Evolutionary conservation across 108 stramenopile genomes (phyloP), one percentile per base, ranked within the genome.

Genomic region (Stephanodiscus minutulus): DNA sequence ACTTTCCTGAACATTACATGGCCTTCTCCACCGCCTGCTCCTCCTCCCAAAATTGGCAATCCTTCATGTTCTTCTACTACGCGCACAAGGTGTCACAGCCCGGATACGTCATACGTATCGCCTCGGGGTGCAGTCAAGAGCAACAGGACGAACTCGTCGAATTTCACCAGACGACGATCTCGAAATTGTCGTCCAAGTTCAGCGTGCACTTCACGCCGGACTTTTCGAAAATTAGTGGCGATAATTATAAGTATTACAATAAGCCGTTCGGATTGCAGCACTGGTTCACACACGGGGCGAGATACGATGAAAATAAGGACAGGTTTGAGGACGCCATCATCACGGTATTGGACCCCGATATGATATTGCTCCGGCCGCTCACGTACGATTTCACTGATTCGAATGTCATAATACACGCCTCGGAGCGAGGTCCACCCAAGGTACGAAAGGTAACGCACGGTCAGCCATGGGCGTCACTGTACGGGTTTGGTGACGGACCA

Each of bases 1-100:
- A 15, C 15, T 73, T 74, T 61, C 78, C 71, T 12, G 65, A 37
- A 22, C 78, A 79, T 61, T 79, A 79, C 81, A 70, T 66, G 46
- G 68, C 66, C 36, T 97, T 97, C 76, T 88, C 88, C 17, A 95
- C 93, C 7, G 91, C 86, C 36, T 98, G 97, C 79, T 91, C 88
- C 18, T 70, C 67, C 27, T 96, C 85, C 66, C 96, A 98, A 77
- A 87, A 92, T 68, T 98, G 97, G 97, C 96, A 98, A 75, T 85
- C 94, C 0, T 91, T 93, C 54, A 67, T 91, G 28, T 79, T 98
- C 27, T 98, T 96, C 68, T 94, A 86, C 77, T 88, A 82, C 35
- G 86, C 91, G 9, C 6, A 77, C 35, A 74, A 76, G 48, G 88
- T 88, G 49, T 73, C 85, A 7, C 96, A 97, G 64, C 86, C 82